Evolutionary conservation across 768 basidiomycete species (phyloP).

Genomic region (Panaeolus papilionaceus): DNA sequence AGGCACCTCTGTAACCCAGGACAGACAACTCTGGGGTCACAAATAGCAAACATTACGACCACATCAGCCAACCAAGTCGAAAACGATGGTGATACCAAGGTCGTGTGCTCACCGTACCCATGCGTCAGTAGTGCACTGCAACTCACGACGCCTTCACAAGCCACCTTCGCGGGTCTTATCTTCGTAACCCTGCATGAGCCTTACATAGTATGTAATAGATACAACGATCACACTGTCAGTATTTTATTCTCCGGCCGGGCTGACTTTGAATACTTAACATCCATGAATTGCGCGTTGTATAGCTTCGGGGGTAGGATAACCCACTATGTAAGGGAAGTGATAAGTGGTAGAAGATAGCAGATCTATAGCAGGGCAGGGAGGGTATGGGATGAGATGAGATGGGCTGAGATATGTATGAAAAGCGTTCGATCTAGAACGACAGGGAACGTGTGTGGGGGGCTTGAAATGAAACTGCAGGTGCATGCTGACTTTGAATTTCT

Average conservation of each 20-base stretch:
- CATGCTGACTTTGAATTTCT: neutral
- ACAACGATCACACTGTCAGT: neutral
- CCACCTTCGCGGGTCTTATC: neutral
- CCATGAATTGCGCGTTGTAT: neutral
- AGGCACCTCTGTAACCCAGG: neutral
- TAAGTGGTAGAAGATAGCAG: constrained; percentile 8
- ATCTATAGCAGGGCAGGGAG: neutral
- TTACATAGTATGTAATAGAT: neutral
- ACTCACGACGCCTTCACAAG: neutral
- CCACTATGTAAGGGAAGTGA: neutral
- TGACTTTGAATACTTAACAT: neutral
- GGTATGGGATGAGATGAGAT: neutral
- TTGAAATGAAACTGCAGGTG: neutral
- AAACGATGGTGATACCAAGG: neutral
- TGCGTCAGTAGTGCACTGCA: neutral
- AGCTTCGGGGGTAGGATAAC: neutral
- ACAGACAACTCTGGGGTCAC: neutral
- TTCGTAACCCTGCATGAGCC: neutral
- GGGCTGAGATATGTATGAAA: neutral
- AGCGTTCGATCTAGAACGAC: neutral
- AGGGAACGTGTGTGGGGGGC: neutral
- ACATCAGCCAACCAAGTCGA: neutral
- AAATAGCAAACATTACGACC: neutral
- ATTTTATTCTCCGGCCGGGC: constrained; percentile 5
- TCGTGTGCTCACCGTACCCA: neutral